These are phyloP conservation scores for Hortaea werneckii DNA, from an alignment of 2,329 filamentous ascomycete genomes.

Conservation along the genomic window DNA sequence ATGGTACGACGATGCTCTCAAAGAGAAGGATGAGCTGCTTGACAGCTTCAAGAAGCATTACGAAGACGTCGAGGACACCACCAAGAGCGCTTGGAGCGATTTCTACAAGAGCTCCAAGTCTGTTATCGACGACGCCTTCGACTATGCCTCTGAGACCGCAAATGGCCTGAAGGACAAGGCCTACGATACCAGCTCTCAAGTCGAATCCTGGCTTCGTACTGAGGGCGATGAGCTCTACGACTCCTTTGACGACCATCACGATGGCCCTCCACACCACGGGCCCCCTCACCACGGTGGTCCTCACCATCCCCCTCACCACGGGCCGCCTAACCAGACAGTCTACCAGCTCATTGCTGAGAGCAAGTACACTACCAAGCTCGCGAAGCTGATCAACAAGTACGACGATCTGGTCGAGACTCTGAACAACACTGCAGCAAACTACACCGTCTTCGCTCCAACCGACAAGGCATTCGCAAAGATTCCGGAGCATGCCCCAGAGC, in stretches of 20 bases:
- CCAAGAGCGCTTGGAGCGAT: slow-evolving; percentile 14
- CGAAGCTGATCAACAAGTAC: slow-evolving; percentile 63
- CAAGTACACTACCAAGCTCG: slow-evolving; percentile 68
- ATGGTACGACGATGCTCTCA: slow-evolving; percentile 22
- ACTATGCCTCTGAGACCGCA: slow-evolving; percentile 28
- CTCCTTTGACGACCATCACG: slow-evolving; percentile 23
- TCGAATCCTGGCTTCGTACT: slow-evolving; percentile 36
- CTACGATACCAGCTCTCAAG: slow-evolving; percentile 35
- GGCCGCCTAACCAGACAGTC: slow-evolving; percentile 53
- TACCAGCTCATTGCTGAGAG: slow-evolving; percentile 68
- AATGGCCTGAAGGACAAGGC: slow-evolving; percentile 32
- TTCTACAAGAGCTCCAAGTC: slow-evolving; percentile 24
- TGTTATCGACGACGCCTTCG: slow-evolving; percentile 35
- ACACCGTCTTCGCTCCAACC: slow-evolving; percentile 72
- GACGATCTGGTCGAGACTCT: slow-evolving; percentile 61
- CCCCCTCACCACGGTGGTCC: slow-evolving; percentile 12
- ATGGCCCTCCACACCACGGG: slow-evolving; percentile 7
- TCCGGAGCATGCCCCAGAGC: slow-evolving; percentile 47
- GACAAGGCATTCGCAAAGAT: slow-evolving; percentile 65
- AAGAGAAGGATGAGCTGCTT: slow-evolving; percentile 28
- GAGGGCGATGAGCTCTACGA: slow-evolving; percentile 25
- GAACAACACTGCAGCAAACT: slow-evolving; percentile 63
- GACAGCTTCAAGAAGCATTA: slow-evolving; percentile 16
- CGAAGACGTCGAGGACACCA: slow-evolving; percentile 11
- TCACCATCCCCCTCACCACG: slow-evolving; percentile 16